Evolutionary conservation across 2,329 filamentous ascomycete genomes (phyloP).

Genomic region (Aspergillus transmontanensis): DNA sequence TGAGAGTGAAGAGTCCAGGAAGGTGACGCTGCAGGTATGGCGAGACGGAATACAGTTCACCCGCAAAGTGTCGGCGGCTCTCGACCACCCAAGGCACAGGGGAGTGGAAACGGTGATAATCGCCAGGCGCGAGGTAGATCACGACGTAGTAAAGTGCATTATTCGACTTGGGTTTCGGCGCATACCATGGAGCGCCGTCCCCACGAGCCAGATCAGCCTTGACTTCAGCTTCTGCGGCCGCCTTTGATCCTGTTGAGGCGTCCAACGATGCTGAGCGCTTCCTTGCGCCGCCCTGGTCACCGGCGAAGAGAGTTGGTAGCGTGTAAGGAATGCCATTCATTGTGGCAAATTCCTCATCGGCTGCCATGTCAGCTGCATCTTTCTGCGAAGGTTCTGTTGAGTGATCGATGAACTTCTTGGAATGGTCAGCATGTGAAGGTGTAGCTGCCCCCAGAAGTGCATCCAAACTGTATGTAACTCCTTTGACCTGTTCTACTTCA

Average conservation of each 20-base stretch:
- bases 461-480: slow-evolving; percentile 96
- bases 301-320: slow-evolving; percentile 82
- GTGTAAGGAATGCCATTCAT: slow-evolving; percentile 97
- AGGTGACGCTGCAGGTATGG: slow-evolving; percentile 92
- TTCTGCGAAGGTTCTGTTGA: slow-evolving; percentile 36
- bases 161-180: slow-evolving; percentile 63
- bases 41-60: slow-evolving; percentile 91
- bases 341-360: slow-evolving; percentile 88
- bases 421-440: slow-evolving; percentile 44
- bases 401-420: slow-evolving; percentile 36
- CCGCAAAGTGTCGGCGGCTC: slow-evolving; percentile 92
- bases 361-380: slow-evolving; percentile 67
- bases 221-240: slow-evolving; percentile 79
- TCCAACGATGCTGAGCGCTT: slow-evolving; percentile 64
- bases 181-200: slow-evolving; percentile 66
- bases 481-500: slow-evolving; percentile 97
- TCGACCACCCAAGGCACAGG: slow-evolving; percentile 95
- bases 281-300: slow-evolving; percentile 51
- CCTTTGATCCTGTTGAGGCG: slow-evolving; percentile 68
- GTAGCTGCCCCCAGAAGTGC: slow-evolving; percentile 75
- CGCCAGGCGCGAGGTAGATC: slow-evolving; percentile 92
- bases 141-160: slow-evolving; percentile 87
- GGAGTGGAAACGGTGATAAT: slow-evolving; percentile 98
- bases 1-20: slow-evolving; percentile 92
- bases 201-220: slow-evolving; percentile 78